These are phyloP conservation scores for Pyronema omphalodes DNA, from an alignment of 495 filamentous ascomycete species.

Conservation along the genomic window DNA sequence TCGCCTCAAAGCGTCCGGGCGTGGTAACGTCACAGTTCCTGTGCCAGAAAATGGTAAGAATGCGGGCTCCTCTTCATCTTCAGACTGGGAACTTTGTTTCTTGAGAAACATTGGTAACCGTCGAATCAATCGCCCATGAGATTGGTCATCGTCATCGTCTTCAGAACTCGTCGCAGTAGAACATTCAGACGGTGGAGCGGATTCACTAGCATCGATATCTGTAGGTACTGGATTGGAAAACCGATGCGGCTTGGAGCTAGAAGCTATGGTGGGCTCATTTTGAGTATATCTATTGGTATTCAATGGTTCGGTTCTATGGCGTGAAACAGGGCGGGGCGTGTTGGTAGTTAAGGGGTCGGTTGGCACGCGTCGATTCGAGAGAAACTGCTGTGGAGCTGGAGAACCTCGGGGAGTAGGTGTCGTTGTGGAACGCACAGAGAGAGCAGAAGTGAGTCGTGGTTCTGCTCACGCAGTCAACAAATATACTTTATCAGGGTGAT, in stretches of 20 bases:
- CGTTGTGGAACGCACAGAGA: not conserved
- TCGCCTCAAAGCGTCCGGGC: not conserved
- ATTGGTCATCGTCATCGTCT: not conserved
- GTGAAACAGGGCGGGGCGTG: not conserved
- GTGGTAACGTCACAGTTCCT: not conserved
- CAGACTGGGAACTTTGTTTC: not conserved
- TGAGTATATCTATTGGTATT: too few species aligned
- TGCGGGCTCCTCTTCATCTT: conserved; percentile 41
- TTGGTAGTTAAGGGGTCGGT: not conserved
- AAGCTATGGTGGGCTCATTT: not conserved
- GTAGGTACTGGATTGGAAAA: not conserved
- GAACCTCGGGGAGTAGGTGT: not conserved
- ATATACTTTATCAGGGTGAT: not conserved
- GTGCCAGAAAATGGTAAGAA: conserved; percentile 48
- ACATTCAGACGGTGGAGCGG: not conserved
- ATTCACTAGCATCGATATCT: not conserved
- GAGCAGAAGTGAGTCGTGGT: not conserved
- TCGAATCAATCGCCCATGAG: not conserved
- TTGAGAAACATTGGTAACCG: not conserved
- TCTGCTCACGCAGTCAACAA: not conserved
- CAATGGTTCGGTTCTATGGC: not conserved
- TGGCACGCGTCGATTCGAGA: not conserved
- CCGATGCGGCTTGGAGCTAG: not conserved
- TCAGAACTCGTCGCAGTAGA: not conserved
- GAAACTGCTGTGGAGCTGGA: not conserved